Base-by-base conservation (phyloP, 306 rosid species). In the Quercus cerris region DNA sequence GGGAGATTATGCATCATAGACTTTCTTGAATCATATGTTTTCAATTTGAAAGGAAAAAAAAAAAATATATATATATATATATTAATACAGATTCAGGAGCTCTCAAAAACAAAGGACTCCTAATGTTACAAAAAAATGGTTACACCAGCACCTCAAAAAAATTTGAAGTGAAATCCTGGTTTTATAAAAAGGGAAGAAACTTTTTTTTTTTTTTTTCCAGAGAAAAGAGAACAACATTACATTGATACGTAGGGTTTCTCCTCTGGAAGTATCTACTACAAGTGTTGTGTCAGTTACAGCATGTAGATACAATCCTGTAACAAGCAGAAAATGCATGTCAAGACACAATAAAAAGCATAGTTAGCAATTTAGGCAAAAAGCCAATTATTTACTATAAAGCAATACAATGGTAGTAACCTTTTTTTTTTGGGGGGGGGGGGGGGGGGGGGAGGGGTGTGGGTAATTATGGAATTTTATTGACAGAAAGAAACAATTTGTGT, bases 261-360 rank as follows among this genome's bases (percentile, higher is more conserved):
- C 97, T 82, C 99, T 91, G 20, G 98, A 96, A 77, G 99, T 96
- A 89, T 96, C 98, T 20, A 96, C 99, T 55, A 93, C 87, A 54
- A 96, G 99, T 84, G 87, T 87, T 23, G 99, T 88, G 81, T 93
- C 98, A 28, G 97, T 96, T 13, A 84, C 93, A 0, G 98, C 89
- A 79, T 93, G 97, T 22, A 96, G 97, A 85, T 96, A 96, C 78
- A 96, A 78, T 64, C 85, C 98, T 96, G 90, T 70, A 84, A 69
- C 46, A 70, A 78, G 27, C 56, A 49, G 72, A 57, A 85, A 81
- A 78, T 23, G 76, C 74, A 73, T 52, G 33, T 55, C 6, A 4
- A 74, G 17, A 17, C 25, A 70, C 61, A 7, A 41, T 15, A 11
- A 62, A 55, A 31, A 30, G 75, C 58, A 73, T 28, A 74, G 58